Percentiles rank a stretch among this genome's conserved stretches.
Conservation (phyloP, 1,284 basidiomycete species). For the Tilletia setariae region DNA sequence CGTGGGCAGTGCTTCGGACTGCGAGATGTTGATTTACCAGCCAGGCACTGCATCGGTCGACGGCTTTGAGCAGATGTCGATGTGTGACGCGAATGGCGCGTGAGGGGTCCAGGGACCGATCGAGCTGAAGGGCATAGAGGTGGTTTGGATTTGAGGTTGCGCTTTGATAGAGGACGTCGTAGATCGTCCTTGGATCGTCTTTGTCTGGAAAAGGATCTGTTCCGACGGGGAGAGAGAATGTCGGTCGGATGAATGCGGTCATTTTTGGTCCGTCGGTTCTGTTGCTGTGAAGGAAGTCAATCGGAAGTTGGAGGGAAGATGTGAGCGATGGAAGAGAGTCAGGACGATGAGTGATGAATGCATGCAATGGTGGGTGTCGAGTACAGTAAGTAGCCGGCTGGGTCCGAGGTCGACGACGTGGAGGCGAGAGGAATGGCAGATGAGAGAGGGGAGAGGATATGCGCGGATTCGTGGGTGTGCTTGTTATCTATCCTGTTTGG, state of each 20-base stretch:
- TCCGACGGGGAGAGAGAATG: background rate
- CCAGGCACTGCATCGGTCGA: constrained; percentile 9
- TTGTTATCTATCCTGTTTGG: no score
- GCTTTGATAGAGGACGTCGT: constrained; percentile 8
- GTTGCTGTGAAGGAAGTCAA: no score
- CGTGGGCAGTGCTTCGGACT: background rate
- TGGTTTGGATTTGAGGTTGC: constrained; percentile 1
- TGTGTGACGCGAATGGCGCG: background rate
- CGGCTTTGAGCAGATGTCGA: background rate
- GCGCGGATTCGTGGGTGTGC: no score
- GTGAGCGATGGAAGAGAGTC: no score
- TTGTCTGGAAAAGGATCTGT: background rate
- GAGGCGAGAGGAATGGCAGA: no score
- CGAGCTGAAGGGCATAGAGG: background rate
- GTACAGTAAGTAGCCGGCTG: no score
- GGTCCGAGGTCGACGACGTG: no score
- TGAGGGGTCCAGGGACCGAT: background rate
- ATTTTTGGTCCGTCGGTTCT: no score
- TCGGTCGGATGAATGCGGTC: background rate
- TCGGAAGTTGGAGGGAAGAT: no score
- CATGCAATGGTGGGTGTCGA: no score
- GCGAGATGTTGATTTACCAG: background rate
- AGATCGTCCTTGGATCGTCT: background rate
- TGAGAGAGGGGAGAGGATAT: no score
- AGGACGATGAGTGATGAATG: no score